Base-by-base conservation (phyloP, 1,284 basidiomycete species). In the Pseudozyma hubeiensis region DNA sequence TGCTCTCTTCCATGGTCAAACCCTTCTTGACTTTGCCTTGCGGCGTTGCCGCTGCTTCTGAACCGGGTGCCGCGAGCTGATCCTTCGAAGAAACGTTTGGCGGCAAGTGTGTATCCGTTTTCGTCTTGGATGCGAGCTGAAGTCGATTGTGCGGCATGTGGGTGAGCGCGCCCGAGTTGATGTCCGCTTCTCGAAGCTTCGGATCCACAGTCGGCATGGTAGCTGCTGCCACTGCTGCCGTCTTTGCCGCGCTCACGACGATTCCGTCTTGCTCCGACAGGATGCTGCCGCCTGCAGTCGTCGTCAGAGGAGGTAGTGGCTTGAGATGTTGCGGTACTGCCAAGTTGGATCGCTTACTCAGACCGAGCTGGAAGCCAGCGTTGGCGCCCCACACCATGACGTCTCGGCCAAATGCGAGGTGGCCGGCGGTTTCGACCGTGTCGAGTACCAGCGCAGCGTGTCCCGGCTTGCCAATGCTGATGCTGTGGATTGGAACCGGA, bases 291-390 rank as follows among this genome's bases (percentile, higher is more conserved):
- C 62, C 68, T 2, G 49, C 55, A 13, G 51, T 16, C 5, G 59
- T 49, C 8, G 64, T 79, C 11, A 66, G 68, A n/a, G 67, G 63
- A 1, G 88, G 88, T 0, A 88, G 75, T 0, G 86, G 84, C 10
- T 86, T 86, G 13, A 89, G 81, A 75, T 88, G 86, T 64, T 87
- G 86, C 0, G 95, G 94, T 14, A 89, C 86, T 0, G 92, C 88
- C 8, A 91, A 80, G 80, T 91, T 93, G 5, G 90, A 88, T 58
- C 91, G 89, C 84, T 91, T 93, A 43, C 93, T 93, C 67, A 90
- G 94, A 5, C 94, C 95, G 5, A 84, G 61, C 48, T 84, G 81
- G 48, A 69, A 81, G 0, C 74, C 69, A 5, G 73, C 75, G 37
- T 84, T 84, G 39, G 66, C 59, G 8, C 87, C 87, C 85, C 86